These are phyloP conservation scores for Cinchona pubescens DNA, from an alignment of 257 asterid genomes.

Conservation along the genomic window DNA sequence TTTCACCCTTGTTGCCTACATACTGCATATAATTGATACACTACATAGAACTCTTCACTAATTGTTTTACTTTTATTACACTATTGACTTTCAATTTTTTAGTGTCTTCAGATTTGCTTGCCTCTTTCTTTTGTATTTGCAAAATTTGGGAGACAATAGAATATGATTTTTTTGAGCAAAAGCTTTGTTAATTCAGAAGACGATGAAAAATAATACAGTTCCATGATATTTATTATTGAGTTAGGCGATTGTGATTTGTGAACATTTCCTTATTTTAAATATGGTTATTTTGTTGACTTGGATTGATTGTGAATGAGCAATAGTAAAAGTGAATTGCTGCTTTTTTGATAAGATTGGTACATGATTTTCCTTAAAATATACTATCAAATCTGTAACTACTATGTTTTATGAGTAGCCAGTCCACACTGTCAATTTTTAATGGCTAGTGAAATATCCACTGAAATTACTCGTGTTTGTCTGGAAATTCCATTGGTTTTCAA, in stretches of 20 bases:
- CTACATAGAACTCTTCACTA: background rate
- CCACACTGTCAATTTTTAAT: too few species aligned
- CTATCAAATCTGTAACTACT: background rate
- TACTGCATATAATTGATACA: background rate
- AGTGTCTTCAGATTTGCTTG: background rate
- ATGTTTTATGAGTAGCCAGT: background rate
- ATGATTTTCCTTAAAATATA: background rate
- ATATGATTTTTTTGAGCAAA: background rate
- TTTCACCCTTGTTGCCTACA: too few species aligned
- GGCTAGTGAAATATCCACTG: too few species aligned
- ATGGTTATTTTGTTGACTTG: background rate
- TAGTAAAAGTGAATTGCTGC: background rate
- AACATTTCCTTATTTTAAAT: background rate
- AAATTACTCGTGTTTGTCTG: background rate
- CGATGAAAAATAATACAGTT: background rate
- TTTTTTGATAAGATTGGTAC: background rate
- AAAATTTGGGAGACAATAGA: background rate
- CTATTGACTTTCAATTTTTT: background rate
- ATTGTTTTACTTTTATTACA: background rate
- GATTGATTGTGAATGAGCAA: background rate
- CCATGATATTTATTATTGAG: background rate
- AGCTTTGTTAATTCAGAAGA: background rate
- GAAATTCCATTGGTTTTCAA: background rate
- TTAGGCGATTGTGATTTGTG: background rate
- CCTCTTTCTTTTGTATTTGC: background rate